Conservation (phyloP, 1,139 yeast species). For the Candida albicans region DNA sequence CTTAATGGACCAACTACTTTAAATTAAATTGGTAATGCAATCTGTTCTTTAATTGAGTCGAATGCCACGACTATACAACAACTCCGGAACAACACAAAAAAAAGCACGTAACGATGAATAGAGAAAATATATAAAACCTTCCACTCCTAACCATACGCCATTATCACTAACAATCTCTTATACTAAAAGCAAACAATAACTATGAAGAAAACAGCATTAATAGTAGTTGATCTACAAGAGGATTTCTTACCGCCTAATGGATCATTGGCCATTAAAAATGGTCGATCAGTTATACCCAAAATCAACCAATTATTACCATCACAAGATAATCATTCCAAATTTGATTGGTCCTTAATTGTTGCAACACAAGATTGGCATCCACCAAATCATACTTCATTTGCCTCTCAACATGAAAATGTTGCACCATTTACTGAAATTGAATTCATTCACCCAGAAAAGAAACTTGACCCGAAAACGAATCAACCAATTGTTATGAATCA, state of each 20-base stretch:
- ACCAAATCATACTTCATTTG: constrained; percentile 72
- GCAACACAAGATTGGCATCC: constrained; percentile 95
- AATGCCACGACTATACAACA: no score
- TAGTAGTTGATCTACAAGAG: constrained; percentile 79
- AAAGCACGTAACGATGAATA: neutral
- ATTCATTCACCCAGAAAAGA: constrained; percentile 54
- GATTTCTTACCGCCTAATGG: constrained; percentile 84
- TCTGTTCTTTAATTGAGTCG: no score
- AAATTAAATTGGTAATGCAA: no score
- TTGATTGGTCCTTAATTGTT: constrained; percentile 61
- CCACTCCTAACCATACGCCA: neutral
- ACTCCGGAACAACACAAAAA: neutral
- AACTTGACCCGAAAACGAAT: constrained; percentile 27
- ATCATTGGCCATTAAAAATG: constrained; percentile 67
- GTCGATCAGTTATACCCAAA: constrained; percentile 56
- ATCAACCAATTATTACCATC: constrained; percentile 45
- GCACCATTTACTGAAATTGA: constrained; percentile 52
- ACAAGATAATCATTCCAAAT: no score
- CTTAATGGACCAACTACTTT: no score
- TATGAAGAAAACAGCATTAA: constrained; percentile 45
- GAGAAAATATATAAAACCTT: neutral
- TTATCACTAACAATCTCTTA: neutral
- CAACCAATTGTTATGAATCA: constrained; percentile 33
- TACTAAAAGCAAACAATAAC: neutral
- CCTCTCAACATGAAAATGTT: constrained; percentile 55